Percentiles rank a stretch among this genome's conserved stretches.
Conservation (phyloP, 305 asterid genomes). For the Withania somnifera region DNA sequence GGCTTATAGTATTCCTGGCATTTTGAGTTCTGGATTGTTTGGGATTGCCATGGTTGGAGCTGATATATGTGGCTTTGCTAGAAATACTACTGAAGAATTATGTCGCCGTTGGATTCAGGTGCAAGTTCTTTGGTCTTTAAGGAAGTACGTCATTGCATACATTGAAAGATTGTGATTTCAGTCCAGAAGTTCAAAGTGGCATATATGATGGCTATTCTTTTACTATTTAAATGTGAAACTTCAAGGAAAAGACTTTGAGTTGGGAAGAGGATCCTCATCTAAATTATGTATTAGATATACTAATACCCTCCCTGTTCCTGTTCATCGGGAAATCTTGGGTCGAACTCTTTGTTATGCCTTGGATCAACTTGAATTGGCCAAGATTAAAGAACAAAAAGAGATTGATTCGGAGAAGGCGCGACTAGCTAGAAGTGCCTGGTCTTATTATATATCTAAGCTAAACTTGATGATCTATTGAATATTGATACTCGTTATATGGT, state of each 20-base stretch:
- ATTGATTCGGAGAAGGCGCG: not conserved
- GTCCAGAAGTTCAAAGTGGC: not conserved
- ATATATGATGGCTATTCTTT: not conserved
- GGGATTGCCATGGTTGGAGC: constrained; percentile 97
- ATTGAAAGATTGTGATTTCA: not conserved
- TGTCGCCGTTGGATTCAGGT: constrained; percentile 98
- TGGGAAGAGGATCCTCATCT: not conserved
- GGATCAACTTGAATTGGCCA: not conserved
- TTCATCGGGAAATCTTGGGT: not conserved
- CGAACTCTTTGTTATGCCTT: not conserved
- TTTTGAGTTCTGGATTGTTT: constrained; percentile 70
- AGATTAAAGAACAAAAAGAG: not conserved
- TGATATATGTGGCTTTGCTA: constrained; percentile 73
- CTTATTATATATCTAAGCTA: not conserved
- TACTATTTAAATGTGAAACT: not conserved
- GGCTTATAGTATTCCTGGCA: constrained; percentile 58
- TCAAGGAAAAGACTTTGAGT: not conserved
- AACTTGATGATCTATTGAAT: not conserved
- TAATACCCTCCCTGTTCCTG: not conserved
- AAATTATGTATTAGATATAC: not conserved
- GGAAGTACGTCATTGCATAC: not conserved
- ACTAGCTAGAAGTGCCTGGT: not conserved
- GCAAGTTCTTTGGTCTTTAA: not conserved
- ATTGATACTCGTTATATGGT: not conserved
- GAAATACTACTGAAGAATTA: constrained; percentile 73